Conservation (phyloP, 306 rosid genomes). For the Cucumis melo region DNA sequence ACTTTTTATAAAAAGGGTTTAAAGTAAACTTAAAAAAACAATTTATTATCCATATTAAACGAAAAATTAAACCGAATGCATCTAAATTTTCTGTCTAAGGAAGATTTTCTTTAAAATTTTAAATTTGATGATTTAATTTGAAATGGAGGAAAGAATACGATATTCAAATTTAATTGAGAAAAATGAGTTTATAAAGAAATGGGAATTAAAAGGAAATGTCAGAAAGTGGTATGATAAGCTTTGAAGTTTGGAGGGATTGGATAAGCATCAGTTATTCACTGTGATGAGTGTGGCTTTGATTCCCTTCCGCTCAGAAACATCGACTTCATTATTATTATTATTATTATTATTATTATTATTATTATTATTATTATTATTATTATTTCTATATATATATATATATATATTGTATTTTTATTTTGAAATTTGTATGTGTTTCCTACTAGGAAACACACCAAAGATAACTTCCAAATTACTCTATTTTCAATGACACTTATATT, state of each 20-base stretch:
- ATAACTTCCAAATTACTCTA: background rate
- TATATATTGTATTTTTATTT: background rate
- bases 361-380: too few species aligned
- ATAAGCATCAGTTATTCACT: constrained; percentile 3
- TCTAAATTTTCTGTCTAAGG: too few species aligned
- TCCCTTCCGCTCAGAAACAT: background rate
- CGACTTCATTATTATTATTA: background rate
- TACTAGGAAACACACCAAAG: background rate
- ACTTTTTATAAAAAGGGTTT: too few species aligned
- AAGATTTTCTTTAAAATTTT: too few species aligned
- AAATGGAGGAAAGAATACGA: too few species aligned
- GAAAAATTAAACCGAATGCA: too few species aligned
- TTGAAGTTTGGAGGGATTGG: constrained; percentile 6
- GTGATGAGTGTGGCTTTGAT: constrained; percentile 1
- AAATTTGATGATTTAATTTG: too few species aligned
- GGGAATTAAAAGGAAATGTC: background rate
- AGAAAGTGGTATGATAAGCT: background rate
- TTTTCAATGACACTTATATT: background rate
- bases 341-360: too few species aligned
- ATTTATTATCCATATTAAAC: too few species aligned
- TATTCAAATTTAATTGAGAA: background rate
- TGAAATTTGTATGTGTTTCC: constrained; percentile 4
- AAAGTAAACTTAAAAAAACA: too few species aligned
- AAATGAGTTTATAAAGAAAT: background rate
- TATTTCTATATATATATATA: too few species aligned